phyloP scores from a whole-genome alignment of 129 eudicot genomes.

The carrot (Daucus carota) region DNA sequence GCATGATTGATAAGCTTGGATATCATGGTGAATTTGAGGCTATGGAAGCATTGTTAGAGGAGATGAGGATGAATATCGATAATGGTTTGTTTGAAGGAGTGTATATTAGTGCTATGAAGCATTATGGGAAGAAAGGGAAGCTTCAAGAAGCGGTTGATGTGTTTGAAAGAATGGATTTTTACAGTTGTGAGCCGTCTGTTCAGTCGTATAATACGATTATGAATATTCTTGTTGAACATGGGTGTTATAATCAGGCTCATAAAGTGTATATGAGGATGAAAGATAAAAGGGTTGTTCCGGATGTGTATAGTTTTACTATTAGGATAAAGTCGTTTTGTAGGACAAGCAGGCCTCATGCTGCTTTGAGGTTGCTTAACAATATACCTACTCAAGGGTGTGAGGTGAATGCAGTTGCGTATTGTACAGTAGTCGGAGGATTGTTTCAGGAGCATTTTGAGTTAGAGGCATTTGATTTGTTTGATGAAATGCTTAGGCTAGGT shows the following conservation, averaged over 20 bases:
- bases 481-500: conserved; percentile 65
- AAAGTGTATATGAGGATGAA: conserved; percentile 86
- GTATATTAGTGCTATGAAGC: conserved; percentile 56
- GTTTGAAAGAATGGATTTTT: conserved; percentile 94
- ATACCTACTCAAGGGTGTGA: conserved; percentile 62
- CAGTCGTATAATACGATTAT: conserved; percentile 67
- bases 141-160: conserved; percentile 79
- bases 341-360: conserved; percentile 62
- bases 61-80: conserved; percentile 59
- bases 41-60: conserved; percentile 67
- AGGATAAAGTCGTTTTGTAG: conserved; percentile 89
- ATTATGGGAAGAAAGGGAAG: conserved; percentile 73
- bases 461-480: conserved; percentile 61
- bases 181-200: conserved; percentile 62
- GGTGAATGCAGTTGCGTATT: conserved; percentile 68
- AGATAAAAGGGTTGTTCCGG: conserved; percentile 63
- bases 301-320: conserved; percentile 73
- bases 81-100: conserved; percentile 55
- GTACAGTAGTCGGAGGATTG: conserved; percentile 75
- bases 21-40: conserved; percentile 60
- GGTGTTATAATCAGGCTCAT: conserved; percentile 72
- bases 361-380: conserved; percentile 74
- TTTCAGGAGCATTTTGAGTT: conserved; percentile 36
- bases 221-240: conserved; percentile 75
- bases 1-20: conserved; percentile 76